These are phyloP conservation scores for Eutypa lata DNA, from an alignment of 2,329 filamentous ascomycete genomes.

Conservation along the genomic window DNA sequence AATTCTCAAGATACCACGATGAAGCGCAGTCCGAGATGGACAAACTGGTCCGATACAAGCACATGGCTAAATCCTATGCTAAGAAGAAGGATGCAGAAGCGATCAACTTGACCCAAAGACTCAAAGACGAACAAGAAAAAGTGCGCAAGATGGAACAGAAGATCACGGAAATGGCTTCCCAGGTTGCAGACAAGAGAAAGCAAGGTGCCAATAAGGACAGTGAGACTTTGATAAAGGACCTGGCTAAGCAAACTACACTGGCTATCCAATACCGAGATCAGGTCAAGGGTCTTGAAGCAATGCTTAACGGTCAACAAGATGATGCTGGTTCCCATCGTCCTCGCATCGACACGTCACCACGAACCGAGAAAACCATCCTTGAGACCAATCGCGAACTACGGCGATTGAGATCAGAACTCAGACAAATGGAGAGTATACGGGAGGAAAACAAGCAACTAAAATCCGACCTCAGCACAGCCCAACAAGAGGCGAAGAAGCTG, in stretches of 20 bases:
- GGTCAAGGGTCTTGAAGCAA: conserved; percentile 55
- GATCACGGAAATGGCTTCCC: conserved; percentile 57
- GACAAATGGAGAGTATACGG: conserved; percentile 48
- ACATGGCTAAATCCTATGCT: conserved; percentile 74
- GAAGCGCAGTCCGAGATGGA: conserved; percentile 72
- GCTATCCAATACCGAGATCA: conserved; percentile 56
- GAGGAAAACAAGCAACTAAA: conserved; percentile 53
- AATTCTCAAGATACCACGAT: conserved; percentile 70
- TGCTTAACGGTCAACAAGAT: conserved; percentile 41
- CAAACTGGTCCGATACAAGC: conserved; percentile 76
- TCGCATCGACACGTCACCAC: conserved; percentile 42
- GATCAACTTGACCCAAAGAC: conserved; percentile 59
- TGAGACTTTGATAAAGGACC: conserved; percentile 47
- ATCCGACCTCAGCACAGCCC: conserved; percentile 44
- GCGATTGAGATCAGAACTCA: conserved; percentile 51
- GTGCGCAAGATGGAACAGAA: conserved; percentile 62
- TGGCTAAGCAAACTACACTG: conserved; percentile 56
- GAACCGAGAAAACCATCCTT: conserved; percentile 47
- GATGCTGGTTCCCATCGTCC: conserved; percentile 33
- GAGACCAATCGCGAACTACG: conserved; percentile 54
- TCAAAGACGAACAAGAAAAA: conserved; percentile 66
- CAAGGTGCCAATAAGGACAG: conserved; percentile 41
- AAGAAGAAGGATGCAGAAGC: conserved; percentile 74
- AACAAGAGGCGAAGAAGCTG: conserved; percentile 39
- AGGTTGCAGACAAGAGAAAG: conserved; percentile 42